Evolutionary conservation across 2,329 filamentous ascomycete genomes (phyloP).

Genomic region (Cercospora janseana): DNA sequence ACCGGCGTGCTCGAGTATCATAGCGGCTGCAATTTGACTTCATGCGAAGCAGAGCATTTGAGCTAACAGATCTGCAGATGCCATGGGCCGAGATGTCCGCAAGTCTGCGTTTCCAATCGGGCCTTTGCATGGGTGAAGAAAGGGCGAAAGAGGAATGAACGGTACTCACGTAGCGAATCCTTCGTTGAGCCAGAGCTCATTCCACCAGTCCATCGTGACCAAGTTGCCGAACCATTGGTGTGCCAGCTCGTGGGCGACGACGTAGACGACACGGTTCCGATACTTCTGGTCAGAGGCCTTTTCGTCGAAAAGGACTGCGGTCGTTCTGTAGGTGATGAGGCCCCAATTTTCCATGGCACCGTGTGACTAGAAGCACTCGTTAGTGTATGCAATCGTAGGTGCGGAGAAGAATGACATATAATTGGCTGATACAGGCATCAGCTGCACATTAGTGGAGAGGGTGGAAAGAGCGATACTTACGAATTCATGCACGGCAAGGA

Average conservation of each 20-base stretch:
- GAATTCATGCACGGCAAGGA: constrained; percentile 91
- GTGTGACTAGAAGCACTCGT: constrained; percentile 53
- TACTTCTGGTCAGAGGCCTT: constrained; percentile 85
- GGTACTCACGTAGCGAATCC: constrained; percentile 95
- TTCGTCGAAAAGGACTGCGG: constrained; percentile 93
- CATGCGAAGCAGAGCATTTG: too few relatives aligned
- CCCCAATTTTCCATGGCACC: constrained; percentile 97
- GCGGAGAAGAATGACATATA: constrained; percentile 38
- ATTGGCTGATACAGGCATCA: constrained; percentile 40
- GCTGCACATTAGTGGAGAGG: constrained; percentile 10
- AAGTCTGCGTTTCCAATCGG: too few relatives aligned
- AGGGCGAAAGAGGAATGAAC: too few relatives aligned
- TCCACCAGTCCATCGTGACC: constrained; percentile 92
- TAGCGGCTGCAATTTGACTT: too few relatives aligned
- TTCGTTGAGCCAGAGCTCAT: constrained; percentile 80
- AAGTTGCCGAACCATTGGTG: constrained; percentile 97
- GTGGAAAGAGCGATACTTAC: constrained; percentile 49
- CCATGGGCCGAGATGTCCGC: too few relatives aligned
- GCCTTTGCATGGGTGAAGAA: too few relatives aligned
- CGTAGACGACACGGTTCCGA: constrained; percentile 92
- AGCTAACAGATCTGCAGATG: too few relatives aligned
- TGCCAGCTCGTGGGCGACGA: constrained; percentile 95
- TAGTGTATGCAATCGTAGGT: constrained; percentile 34
- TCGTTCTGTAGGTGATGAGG: constrained; percentile 87
- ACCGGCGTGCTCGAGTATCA: too few relatives aligned